Evolutionary conservation across 2,329 filamentous ascomycete genomes (phyloP).

Genomic region (Stemphylium vesicarium): DNA sequence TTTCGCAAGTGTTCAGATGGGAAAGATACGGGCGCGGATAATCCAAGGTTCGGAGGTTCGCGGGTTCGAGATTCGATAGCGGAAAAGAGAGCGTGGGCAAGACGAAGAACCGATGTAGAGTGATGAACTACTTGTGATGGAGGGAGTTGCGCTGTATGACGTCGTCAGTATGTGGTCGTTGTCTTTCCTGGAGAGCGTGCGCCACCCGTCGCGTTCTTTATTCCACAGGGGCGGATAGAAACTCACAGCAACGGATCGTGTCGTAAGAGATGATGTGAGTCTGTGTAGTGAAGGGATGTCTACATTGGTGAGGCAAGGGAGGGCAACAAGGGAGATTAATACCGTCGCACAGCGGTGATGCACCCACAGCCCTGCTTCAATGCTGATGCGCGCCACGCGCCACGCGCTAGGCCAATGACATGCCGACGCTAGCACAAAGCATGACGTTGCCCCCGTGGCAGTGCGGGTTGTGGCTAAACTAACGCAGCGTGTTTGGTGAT

Average conservation of each 20-base stretch:
- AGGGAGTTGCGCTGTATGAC: no score
- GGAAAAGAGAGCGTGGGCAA: background rate
- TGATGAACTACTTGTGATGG: no score
- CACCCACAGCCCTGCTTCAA: slow-evolving; percentile 24
- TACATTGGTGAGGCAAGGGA: no score
- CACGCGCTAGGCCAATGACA: slow-evolving; percentile 19
- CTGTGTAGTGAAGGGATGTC: no score
- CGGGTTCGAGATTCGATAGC: background rate
- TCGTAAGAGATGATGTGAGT: background rate
- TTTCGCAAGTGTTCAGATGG: no score
- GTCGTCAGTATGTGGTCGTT: no score
- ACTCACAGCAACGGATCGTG: background rate
- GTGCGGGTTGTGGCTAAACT: slow-evolving; percentile 13
- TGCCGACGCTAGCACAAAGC: slow-evolving; percentile 15
- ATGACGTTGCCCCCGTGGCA: slow-evolving; percentile 38
- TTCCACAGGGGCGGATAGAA: background rate
- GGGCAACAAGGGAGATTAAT: slow-evolving; percentile 17
- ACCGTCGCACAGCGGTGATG: slow-evolving; percentile 7
- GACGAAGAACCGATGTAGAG: no score
- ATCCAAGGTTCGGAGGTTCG: background rate
- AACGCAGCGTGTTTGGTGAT: background rate
- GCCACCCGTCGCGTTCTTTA: no score
- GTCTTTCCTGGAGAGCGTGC: no score
- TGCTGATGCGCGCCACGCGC: slow-evolving; percentile 11
- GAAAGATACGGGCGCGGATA: no score